Evolutionary conservation across 2,329 filamentous ascomycete genomes (phyloP).

Genomic region (Bipolaris zeicola): DNA sequence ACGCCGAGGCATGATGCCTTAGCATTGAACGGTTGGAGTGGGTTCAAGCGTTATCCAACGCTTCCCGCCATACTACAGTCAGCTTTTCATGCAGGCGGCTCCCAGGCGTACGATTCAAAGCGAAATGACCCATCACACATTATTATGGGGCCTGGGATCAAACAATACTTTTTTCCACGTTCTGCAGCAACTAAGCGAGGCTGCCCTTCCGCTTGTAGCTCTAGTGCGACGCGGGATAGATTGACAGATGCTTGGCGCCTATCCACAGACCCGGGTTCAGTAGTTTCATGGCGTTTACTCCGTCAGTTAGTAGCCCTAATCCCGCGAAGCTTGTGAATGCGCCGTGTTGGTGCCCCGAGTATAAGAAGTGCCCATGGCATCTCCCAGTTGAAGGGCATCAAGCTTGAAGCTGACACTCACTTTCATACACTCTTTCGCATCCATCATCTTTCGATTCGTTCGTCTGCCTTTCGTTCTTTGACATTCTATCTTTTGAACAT

Average conservation of each 20-base stretch:
- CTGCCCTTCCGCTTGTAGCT: conserved; percentile 14
- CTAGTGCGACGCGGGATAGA: conserved; percentile 34
- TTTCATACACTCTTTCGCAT: conserved; percentile 40
- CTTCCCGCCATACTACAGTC: conserved; percentile 25
- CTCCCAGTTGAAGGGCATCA: conserved; percentile 21
- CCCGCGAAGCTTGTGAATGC: conserved; percentile 18
- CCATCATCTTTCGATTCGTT: conserved; percentile 37
- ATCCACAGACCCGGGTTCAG: conserved; percentile 22
- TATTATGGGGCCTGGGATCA: conserved; percentile 31
- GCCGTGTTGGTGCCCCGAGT: conserved; percentile 26
- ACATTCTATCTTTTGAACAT: conserved; percentile 29
- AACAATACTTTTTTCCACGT: conserved; percentile 23
- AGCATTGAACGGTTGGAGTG: conserved; percentile 13
- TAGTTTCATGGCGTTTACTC: conserved; percentile 18
- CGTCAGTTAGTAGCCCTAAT: conserved; percentile 19
- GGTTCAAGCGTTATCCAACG: conserved; percentile 28
- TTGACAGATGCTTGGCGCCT: conserved; percentile 33
- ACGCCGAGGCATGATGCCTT: conserved; percentile 25
- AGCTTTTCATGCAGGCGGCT: conserved; percentile 13
- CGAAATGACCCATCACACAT: conserved; percentile 27
- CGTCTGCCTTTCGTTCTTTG: conserved; percentile 29
- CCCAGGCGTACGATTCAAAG: conserved; percentile 28
- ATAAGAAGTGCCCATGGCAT: conserved; percentile 30
- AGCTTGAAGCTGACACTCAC: conserved; percentile 44
- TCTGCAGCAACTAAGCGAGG: conserved; percentile 30